Evolutionary conservation across 2,329 filamentous ascomycete genomes (phyloP), one percentile per base, ranked within the genome.

Genomic region (Trichoderma afroharzianum): DNA sequence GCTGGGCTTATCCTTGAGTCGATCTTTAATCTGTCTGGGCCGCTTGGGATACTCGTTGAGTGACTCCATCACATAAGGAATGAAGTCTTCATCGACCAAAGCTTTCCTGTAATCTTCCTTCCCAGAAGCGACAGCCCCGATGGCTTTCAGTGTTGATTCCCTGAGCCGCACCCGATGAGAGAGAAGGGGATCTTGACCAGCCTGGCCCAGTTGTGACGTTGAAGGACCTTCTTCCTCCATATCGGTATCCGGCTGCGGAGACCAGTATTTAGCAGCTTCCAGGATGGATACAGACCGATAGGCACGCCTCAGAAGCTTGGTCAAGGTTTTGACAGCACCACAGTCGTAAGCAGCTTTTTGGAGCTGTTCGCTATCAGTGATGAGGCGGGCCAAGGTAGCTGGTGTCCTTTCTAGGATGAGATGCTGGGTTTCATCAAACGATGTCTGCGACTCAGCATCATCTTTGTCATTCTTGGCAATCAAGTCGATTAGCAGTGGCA

Each of bases 81-180:
- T 86, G 63, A 93, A 88, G n/a, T 94, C 93, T 76, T 93, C 89
- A 28, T 95, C 91, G 67, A 96, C 92, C 61, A 98, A 88, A 0
- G 88, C 87, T 78, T 97, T 97, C 57, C 95, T 88, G 77, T 95
- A 93, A 28, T 92, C 89, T 75, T 98, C 94, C 76, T 94, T 94
- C 76, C 92, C 91, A 3, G 93, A 89, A 2, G 93, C 90, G 64
- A 98, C 84, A 3, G 94, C 92, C n/a, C 93, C 93, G 70, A 98
- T 83, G 2, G 94, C 94, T 77, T 91, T 91, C 21, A 98, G 82
- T 1, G 91, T 88, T 63, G 88, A 91, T 80, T 95, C 92, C 68
- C 96, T 89, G 74, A 94, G 88, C 75, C 87, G 91, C 80, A 95
- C 90, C 28, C 91, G 89, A 80, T 97, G 93, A 74, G 80, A 89